phyloP scores from a whole-genome alignment of 78 protist genomes.

The Dictyostelium discoideum region DNA sequence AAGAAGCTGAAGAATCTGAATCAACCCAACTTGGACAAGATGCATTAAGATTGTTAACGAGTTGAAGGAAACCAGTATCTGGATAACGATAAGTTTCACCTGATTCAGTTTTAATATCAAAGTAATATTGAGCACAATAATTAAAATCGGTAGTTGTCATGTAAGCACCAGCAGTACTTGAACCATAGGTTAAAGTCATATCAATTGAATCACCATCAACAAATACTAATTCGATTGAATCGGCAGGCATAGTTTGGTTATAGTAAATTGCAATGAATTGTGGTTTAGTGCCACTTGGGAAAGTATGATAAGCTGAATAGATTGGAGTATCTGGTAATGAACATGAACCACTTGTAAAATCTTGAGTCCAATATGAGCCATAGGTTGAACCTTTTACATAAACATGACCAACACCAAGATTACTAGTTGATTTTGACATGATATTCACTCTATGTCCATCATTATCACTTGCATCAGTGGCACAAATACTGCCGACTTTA shows the following conservation, averaged over 20 bases:
- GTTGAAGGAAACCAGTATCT: conserved; percentile 9
- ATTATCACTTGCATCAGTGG: background rate
- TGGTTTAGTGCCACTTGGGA: background rate
- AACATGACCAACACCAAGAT: background rate
- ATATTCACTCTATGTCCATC: background rate
- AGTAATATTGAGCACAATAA: background rate
- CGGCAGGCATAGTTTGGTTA: too few species aligned
- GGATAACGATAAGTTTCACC: background rate
- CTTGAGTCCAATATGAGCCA: background rate
- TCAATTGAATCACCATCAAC: background rate
- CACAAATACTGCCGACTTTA: background rate
- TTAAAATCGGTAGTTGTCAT: background rate
- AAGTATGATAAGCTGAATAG: background rate
- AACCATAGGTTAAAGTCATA: background rate
- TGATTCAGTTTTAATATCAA: background rate
- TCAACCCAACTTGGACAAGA: background rate
- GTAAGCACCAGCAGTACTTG: background rate
- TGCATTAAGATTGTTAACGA: background rate
- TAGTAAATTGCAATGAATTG: background rate
- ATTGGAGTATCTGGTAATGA: background rate
- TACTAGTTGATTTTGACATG: background rate
- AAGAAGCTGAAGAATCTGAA: background rate
- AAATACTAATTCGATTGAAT: background rate
- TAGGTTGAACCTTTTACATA: background rate
- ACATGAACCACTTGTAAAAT: background rate